Percentiles rank a stretch among this genome's conserved stretches.
phyloP scores from a whole-genome alignment of 129 eudicot species.

The Gnaphalium uliginosum region DNA sequence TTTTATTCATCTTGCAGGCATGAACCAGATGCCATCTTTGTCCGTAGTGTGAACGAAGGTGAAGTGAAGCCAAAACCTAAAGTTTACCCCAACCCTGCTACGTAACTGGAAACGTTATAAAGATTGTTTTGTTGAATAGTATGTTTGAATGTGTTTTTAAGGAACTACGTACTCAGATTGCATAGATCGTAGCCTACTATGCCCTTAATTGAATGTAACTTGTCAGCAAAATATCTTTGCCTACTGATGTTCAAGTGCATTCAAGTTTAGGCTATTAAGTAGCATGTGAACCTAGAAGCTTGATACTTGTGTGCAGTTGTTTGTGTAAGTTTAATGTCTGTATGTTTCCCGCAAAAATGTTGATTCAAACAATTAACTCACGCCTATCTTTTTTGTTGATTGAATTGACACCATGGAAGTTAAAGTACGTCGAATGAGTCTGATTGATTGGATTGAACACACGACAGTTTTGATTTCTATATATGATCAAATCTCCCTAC shows the following conservation, averaged over 20 bases:
- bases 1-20: constrained; percentile 53
- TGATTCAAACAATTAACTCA: neutral
- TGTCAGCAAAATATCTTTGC: constrained; percentile 35
- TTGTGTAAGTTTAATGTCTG: constrained; percentile 18
- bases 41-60: constrained; percentile 82
- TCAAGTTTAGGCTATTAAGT: constrained; percentile 6
- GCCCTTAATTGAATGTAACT: constrained; percentile 17
- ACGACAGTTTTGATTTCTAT: too few relatives aligned
- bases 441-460: too few relatives aligned
- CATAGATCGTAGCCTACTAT: neutral
- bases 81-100: constrained; percentile 61
- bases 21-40: constrained; percentile 84
- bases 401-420: too few relatives aligned
- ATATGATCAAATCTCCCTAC: too few relatives aligned
- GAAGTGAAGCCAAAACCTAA: constrained; percentile 98
- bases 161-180: neutral
- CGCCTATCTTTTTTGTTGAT: too few relatives aligned
- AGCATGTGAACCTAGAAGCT: neutral
- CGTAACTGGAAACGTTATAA: constrained; percentile 44
- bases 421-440: too few relatives aligned
- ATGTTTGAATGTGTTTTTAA: constrained; percentile 10
- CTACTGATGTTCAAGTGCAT: constrained; percentile 24
- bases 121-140: constrained; percentile 27
- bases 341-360: neutral
- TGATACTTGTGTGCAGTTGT: constrained; percentile 21